phyloP scores from a whole-genome alignment of 2,329 filamentous ascomycete genomes.

The Ceratocystis cacaofunesta region DNA sequence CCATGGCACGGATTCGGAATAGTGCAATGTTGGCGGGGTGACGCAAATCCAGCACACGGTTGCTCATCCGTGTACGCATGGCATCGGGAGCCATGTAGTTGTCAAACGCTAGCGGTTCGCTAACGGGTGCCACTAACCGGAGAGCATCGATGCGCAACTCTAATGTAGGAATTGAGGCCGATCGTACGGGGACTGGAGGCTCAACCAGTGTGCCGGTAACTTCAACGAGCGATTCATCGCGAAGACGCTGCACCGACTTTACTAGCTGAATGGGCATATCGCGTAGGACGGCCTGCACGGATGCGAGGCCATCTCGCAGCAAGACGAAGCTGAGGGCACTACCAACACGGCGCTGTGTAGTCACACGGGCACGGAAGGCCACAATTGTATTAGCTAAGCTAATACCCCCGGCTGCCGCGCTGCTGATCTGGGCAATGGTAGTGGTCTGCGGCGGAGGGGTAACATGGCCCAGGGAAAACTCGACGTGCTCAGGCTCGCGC shows the following conservation, averaged over 20 bases:
- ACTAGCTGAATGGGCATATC: slow-evolving; percentile 46
- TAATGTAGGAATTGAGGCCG: slow-evolving; percentile 58
- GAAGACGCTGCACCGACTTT: slow-evolving; percentile 73
- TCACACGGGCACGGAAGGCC: slow-evolving; percentile 37
- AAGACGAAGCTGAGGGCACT: slow-evolving; percentile 72
- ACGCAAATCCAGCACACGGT: slow-evolving; percentile 70
- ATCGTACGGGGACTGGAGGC: slow-evolving; percentile 59
- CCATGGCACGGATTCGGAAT: slow-evolving; percentile 70
- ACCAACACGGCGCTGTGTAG: slow-evolving; percentile 69
- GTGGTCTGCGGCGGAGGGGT: slow-evolving; percentile 26
- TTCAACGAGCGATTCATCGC: slow-evolving; percentile 62
- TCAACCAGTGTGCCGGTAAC: slow-evolving; percentile 59
- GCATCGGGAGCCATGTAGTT: slow-evolving; percentile 30
- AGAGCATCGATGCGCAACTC: slow-evolving; percentile 54
- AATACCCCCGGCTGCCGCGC: slow-evolving; percentile 23
- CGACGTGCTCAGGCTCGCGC: neutral
- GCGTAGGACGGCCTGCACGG: slow-evolving; percentile 65
- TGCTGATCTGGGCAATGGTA: slow-evolving; percentile 26
- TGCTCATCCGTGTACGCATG: slow-evolving; percentile 53
- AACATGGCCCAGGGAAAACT: slow-evolving; percentile 3
- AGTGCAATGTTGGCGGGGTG: slow-evolving; percentile 78
- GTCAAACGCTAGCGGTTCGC: slow-evolving; percentile 33
- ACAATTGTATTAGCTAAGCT: slow-evolving; percentile 23
- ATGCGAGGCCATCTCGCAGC: slow-evolving; percentile 68
- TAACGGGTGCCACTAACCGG: slow-evolving; percentile 36